These are phyloP conservation scores for Microglena sp. DNA, from an alignment of 139 green algal species.

Conservation along the genomic window DNA sequence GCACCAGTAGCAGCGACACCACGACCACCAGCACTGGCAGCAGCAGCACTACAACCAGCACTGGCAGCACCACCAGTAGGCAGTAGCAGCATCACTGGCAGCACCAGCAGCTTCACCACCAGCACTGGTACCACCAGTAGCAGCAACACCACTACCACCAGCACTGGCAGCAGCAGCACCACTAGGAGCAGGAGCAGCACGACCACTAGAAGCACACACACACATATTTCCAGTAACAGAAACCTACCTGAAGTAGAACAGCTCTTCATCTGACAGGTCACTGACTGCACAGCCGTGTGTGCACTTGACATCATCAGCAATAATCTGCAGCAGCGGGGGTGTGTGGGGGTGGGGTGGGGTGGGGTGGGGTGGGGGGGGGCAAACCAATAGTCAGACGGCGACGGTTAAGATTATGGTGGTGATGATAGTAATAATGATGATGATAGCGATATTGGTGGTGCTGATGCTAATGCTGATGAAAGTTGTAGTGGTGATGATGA, in stretches of 20 bases:
- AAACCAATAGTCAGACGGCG: not conserved
- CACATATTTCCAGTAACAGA: not conserved
- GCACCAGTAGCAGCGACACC: too few relatives aligned
- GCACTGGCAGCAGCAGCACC: not conserved
- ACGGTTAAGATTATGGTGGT: too few relatives aligned
- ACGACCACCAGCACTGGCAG: not conserved
- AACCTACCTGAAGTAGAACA: slow-evolving; percentile 92
- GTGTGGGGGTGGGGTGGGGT: too few relatives aligned
- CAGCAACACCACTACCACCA: too few relatives aligned
- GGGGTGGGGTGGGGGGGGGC: too few relatives aligned
- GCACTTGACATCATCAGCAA: slow-evolving; percentile 98
- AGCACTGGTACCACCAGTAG: too few relatives aligned
- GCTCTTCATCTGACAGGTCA: slow-evolving; percentile 93
- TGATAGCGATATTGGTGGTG: too few relatives aligned
- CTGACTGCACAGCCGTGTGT: slow-evolving; percentile 92
- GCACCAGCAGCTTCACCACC: too few relatives aligned
- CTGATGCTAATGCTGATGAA: too few relatives aligned
- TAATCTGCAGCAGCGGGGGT: slow-evolving; percentile 87
- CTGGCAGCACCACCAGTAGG: not conserved
- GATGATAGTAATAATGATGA: not conserved
- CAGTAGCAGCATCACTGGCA: too few relatives aligned
- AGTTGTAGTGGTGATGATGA: too few relatives aligned
- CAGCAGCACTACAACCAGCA: not conserved
- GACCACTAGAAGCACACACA: not conserved
- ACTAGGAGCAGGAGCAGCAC: not conserved